Percentiles rank a stretch among this genome's conserved stretches.
phyloP scores from a whole-genome alignment of 1,284 basidiomycete species.

The Meira miltonrushii region DNA sequence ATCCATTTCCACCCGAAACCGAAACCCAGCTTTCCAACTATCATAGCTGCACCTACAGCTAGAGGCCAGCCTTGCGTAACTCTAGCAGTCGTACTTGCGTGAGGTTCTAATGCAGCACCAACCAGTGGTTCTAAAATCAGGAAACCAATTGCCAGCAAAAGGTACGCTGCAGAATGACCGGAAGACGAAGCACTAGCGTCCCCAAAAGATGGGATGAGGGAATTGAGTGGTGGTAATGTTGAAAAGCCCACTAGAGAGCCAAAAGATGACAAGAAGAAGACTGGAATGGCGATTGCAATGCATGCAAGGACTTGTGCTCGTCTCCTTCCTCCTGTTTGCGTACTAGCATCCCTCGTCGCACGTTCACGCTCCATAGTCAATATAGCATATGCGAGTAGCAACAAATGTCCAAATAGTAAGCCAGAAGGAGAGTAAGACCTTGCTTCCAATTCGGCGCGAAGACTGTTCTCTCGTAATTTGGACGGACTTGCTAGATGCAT shows the following conservation, averaged over 20 bases:
- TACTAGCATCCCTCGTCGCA: constrained; percentile 26
- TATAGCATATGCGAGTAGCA: constrained; percentile 35
- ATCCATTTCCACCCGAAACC: constrained; percentile 23
- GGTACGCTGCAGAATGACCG: constrained; percentile 37
- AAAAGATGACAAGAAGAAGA: constrained; percentile 28
- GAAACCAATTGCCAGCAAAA: constrained; percentile 35
- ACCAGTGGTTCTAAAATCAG: constrained; percentile 45
- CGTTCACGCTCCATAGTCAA: constrained; percentile 43
- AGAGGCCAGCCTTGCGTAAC: constrained; percentile 47
- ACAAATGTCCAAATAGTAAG: constrained; percentile 30
- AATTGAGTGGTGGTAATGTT: constrained; percentile 17
- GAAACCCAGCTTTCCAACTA: constrained; percentile 44
- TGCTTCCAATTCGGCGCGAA: constrained; percentile 18
- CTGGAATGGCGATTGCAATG: constrained; percentile 27
- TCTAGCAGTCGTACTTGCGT: constrained; percentile 34
- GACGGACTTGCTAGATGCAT: constrained; percentile 26
- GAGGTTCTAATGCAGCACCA: constrained; percentile 40
- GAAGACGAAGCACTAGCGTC: constrained; percentile 4
- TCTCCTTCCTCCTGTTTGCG: constrained; percentile 38
- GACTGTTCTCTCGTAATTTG: constrained; percentile 14
- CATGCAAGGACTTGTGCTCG: constrained; percentile 43
- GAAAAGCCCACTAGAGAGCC: constrained; percentile 19
- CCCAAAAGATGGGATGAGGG: constrained; percentile 18
- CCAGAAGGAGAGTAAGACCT: constrained; percentile 28
- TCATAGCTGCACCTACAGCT: constrained; percentile 30